Evolutionary conservation across 148 eudicot genomes (phyloP), one percentile per base, ranked within the genome.

Genomic region (Nepenthes gracilis): DNA sequence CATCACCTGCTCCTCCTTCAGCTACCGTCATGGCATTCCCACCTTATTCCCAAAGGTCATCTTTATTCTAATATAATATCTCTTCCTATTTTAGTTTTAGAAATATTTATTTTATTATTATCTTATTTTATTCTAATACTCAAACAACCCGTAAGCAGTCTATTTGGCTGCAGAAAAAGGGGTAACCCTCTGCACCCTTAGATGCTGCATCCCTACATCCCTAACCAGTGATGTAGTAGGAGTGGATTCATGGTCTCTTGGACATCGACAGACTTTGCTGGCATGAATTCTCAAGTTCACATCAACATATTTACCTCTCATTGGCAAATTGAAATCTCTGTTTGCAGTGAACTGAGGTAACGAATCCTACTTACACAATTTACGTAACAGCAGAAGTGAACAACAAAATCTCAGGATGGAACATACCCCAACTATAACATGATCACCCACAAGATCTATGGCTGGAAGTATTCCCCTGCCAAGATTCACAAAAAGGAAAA

Each of bases 391-490:
- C 33, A 23, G 35, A 33, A 50, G 12, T 32, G 5, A 14, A 23
- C 49, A 34, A 58, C 56, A 15, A 23, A 57, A 53, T 13, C 5
- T 23, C 6, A 6, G 10, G 2, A 33, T 15, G 38, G 58, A 63
- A 70, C 85, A 81, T 78, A 91, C 97, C 83, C 96, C 96, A 9
- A 91, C 87, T 35, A 87, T n/a, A 47, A 64, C 79, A 43, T 83
- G 64, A 1, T 52, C 1, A 38, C 95, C 72, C 32, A 90, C 62
- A 50, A 82, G 70, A 81, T 87, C 85, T 35, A 90, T 59, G 10
- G 97, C 97, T 47, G 97, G 86, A 64, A 90, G 83, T 73, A 90
- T 87, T 60, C 97, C 97, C 49, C 97, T 90, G 85, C 54, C 45
- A 13, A 40, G 13, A 23, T 57, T 32, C 13, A 36, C 54, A 14